Percentiles rank a stretch among this genome's conserved stretches.
Conservation (phyloP, 1,284 basidiomycete genomes). For the Anthracocystis walkeri region DNA sequence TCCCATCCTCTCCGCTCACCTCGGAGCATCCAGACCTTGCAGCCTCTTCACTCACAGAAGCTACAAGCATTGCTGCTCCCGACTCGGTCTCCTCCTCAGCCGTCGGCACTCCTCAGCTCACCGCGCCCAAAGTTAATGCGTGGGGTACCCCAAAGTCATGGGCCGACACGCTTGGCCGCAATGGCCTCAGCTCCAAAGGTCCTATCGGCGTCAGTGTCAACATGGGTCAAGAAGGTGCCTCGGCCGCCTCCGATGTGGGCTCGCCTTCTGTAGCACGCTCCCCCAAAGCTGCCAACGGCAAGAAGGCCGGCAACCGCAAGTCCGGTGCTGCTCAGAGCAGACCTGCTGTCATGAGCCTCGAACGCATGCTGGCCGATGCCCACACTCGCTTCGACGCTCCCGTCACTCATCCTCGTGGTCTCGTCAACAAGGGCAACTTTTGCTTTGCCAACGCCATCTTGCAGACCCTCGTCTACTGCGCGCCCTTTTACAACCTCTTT, state of each 20-base stretch:
- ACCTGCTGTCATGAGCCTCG: conserved; percentile 38
- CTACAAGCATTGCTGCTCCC: conserved; percentile 35
- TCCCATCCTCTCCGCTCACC: conserved; percentile 35
- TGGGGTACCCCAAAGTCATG: conserved; percentile 50
- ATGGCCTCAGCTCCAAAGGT: conserved; percentile 25
- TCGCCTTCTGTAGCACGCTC: conserved; percentile 35
- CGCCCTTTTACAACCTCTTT: conserved; percentile 85
- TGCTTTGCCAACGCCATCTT: conserved; percentile 96
- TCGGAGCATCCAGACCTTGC: conserved; percentile 41
- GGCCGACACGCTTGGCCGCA: conserved; percentile 40
- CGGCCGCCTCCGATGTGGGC: conserved; percentile 20
- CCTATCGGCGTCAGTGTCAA: conserved; percentile 52
- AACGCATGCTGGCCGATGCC: conserved; percentile 45
- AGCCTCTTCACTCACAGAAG: conserved; percentile 45
- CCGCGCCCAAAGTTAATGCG: conserved; percentile 27
- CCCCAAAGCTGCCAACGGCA: conserved; percentile 27
- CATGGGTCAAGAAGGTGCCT: conserved; percentile 17
- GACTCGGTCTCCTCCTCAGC: conserved; percentile 22
- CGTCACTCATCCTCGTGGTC: conserved; percentile 79
- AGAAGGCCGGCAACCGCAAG: conserved; percentile 30
- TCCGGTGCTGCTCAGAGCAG: conserved; percentile 18
- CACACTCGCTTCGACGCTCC: conserved; percentile 65
- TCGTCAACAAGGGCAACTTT: conserved; percentile 96
- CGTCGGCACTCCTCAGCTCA: conserved; percentile 21
- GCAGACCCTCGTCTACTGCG: conserved; percentile 89